Evolutionary conservation across 164 flowering plant genomes (phyloP), one percentile per base, ranked within the genome.

Genomic region (Berberis thunbergii): DNA sequence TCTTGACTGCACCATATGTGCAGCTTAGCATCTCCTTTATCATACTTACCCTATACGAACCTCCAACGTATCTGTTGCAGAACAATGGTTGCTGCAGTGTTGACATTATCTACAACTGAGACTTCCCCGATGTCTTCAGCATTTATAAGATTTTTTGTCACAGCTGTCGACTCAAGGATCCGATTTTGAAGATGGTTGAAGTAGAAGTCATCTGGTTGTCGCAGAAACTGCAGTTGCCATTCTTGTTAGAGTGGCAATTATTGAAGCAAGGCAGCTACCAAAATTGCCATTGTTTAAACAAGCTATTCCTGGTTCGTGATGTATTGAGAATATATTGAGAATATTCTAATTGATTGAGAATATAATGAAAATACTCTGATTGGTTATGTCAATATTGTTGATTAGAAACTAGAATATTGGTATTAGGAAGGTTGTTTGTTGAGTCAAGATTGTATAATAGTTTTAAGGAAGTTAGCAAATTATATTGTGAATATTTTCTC

Each of bases 251-350:
- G 83, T 87, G 40, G 79, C 66, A 68, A 84, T 61, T 61, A 94
- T 67, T 38, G 95, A 78, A 11, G 79, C 60, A 0, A 97, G 97
- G 69, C 97, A 91, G 68, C 83, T 81, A 1, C 99, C 97, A 69
- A 94, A 94, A 78, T 95, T 87, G 11, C 97, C 99, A 75, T 94
- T 94, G 84, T 94, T 94, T 78, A 94, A 79, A 1, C 99, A 82
- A 55, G 96, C 85, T 39, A 83, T 61, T 42, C 54, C 6, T 1
- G 79, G 83, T 62, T 81, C 81, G 75, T 94, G 99, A 75, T 94
- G 99, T 48, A 26, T 26, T 26, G 90, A 68, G n/a, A n/a, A n/a
- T n/a, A n/a, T n/a, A n/a, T n/a, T n/a, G n/a, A n/a, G 84, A 91
- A 94, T 59, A 91, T 97, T n/a, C n/a, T n/a, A n/a, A n/a, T n/a